These are phyloP conservation scores for Hyaloperonospora arabidopsidis DNA, from an alignment of 352 stramenopile genomes.

Conservation along the genomic window DNA sequence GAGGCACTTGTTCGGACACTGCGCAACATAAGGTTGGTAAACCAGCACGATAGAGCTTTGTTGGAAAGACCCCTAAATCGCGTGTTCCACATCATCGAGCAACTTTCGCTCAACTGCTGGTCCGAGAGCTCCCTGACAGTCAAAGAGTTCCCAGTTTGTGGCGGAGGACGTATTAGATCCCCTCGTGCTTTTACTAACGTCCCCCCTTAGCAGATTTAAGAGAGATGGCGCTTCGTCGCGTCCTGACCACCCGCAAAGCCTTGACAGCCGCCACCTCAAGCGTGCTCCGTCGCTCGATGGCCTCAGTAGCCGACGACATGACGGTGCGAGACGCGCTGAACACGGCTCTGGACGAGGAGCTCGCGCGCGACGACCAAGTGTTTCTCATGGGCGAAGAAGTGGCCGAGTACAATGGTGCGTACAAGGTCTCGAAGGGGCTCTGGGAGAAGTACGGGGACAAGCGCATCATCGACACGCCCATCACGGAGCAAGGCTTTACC, in stretches of 20 bases:
- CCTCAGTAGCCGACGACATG: slow-evolving; percentile 81
- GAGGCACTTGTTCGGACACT: too few species aligned
- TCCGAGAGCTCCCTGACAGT: slow-evolving; percentile 8
- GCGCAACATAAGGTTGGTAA: too few species aligned
- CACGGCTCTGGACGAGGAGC: slow-evolving; percentile 98
- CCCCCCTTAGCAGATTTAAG: too few species aligned
- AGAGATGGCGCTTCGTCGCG: slow-evolving; percentile 45
- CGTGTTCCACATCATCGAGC: too few species aligned
- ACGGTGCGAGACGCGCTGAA: slow-evolving; percentile 98
- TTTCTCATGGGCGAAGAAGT: slow-evolving; percentile 98
- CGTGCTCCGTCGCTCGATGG: slow-evolving; percentile 57
- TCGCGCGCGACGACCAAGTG: slow-evolving; percentile 92
- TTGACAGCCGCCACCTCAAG: slow-evolving; percentile 25
- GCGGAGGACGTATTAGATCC: slow-evolving; percentile 21
- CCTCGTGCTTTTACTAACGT: too few species aligned
- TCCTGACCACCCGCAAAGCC: slow-evolving; percentile 37
- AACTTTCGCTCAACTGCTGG: slow-evolving; percentile 7
- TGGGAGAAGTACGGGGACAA: slow-evolving; percentile 99
- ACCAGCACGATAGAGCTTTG: too few species aligned
- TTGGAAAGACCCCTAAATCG: too few species aligned
- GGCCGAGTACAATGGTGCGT: slow-evolving; percentile 98
- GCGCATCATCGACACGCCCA: slow-evolving; percentile 99
- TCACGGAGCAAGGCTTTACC: slow-evolving; percentile 96
- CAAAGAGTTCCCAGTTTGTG: slow-evolving; percentile 31
- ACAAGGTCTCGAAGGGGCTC: slow-evolving; percentile 97